A percentile compares a stretch with the other conserved stretches of the same genome.
Evolutionary conservation across 176 grass and related monocot genomes (phyloP).

Genomic region (Poa annua): DNA sequence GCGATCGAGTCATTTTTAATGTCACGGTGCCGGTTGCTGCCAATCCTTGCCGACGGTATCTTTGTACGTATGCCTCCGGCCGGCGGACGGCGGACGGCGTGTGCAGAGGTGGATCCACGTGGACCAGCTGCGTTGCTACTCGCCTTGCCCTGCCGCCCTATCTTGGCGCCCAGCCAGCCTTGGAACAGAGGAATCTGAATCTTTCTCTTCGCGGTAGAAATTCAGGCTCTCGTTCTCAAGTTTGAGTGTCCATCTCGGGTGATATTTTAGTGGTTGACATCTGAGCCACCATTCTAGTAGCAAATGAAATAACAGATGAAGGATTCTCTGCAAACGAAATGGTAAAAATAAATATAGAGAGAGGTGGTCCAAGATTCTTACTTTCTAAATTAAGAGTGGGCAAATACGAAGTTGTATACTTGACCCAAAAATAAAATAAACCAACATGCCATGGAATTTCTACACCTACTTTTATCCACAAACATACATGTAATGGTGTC

Average conservation of each 20-base stretch:
- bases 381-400: background rate
- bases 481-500: too few relatives aligned
- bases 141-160: background rate
- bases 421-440: too few relatives aligned
- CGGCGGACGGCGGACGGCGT: background rate
- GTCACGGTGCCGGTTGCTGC: background rate
- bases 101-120: constrained; percentile 5
- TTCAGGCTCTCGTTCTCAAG: background rate
- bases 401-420: too few relatives aligned
- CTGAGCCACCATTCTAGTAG: background rate
- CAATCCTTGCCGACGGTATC: background rate
- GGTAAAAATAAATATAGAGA: background rate
- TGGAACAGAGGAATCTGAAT: constrained; percentile 25
- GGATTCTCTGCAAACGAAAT: background rate
- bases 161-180: background rate
- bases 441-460: background rate
- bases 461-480: too few relatives aligned
- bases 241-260: background rate
- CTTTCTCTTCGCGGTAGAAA: background rate
- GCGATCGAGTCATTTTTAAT: constrained; percentile 29
- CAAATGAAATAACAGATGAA: background rate
- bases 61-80: background rate
- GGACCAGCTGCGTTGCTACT: background rate
- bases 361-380: background rate
- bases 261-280: constrained; percentile 9